A percentile compares a stretch with the other conserved stretches of the same genome.
Conservation (phyloP, 2,329 filamentous ascomycete species). For the Elsinoe batatas region DNA sequence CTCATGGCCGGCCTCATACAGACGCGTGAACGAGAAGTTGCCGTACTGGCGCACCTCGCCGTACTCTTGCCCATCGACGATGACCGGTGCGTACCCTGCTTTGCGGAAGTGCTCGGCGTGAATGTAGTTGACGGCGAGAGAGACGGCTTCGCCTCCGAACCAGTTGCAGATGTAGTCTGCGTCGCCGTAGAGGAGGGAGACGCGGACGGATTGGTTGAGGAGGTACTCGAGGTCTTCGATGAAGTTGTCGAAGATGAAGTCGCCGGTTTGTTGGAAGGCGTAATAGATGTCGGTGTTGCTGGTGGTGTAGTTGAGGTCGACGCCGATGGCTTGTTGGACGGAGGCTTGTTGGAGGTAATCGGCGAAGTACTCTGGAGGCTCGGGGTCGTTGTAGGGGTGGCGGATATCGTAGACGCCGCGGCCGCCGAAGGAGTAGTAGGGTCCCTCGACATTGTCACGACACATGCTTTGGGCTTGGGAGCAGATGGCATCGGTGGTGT, state of each 20-base stretch:
- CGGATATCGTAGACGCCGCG: slow-evolving; percentile 54
- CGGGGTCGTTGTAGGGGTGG: slow-evolving; percentile 19
- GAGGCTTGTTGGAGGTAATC: slow-evolving; percentile 7
- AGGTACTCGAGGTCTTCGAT: slow-evolving; percentile 32
- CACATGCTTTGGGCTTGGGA: slow-evolving; percentile 47
- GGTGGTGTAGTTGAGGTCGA: slow-evolving; percentile 13
- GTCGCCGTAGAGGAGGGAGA: slow-evolving; percentile 30
- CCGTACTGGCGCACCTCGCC: slow-evolving; percentile 30
- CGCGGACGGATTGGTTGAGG: slow-evolving; percentile 31
- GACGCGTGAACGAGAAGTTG: slow-evolving; percentile 24
- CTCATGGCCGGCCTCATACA: slow-evolving; percentile 33
- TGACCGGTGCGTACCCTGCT: slow-evolving; percentile 26
- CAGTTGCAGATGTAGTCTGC: slow-evolving; percentile 29
- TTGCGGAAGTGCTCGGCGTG: slow-evolving; percentile 24
- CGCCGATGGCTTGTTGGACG: slow-evolving; percentile 13
- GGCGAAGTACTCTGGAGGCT: slow-evolving; percentile 3
- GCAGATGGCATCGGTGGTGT: slow-evolving; percentile 39
- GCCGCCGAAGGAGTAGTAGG: slow-evolving; percentile 45
- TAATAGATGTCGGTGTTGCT: slow-evolving; percentile 39
- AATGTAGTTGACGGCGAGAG: slow-evolving; percentile 33
- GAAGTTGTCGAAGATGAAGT: slow-evolving; percentile 55
- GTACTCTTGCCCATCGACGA: slow-evolving; percentile 31
- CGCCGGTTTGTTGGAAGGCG: slow-evolving; percentile 45
- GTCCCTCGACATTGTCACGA: slow-evolving; percentile 45
- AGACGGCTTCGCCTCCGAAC: slow-evolving; percentile 46